phyloP scores from a whole-genome alignment of 768 basidiomycete species.

The Pleurotus sapidus region DNA sequence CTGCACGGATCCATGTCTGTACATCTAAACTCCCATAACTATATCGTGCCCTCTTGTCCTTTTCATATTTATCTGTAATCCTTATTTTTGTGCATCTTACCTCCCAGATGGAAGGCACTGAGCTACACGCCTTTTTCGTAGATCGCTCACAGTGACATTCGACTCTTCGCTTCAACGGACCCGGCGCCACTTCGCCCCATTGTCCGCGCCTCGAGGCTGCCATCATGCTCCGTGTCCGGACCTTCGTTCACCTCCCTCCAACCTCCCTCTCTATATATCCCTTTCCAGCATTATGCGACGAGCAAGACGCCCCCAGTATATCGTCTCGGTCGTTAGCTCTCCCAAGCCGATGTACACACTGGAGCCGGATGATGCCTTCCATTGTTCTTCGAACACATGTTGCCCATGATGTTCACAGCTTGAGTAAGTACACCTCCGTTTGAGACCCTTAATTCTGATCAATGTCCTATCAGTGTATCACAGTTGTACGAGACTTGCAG shows the following conservation, averaged over 20 bases:
- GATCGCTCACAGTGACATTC: too few relatives aligned
- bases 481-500: too few relatives aligned
- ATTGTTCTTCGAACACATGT: background rate
- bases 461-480: background rate
- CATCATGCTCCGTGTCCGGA: background rate
- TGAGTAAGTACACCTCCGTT: background rate
- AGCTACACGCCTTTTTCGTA: too few relatives aligned
- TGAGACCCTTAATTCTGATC: background rate
- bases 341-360: too few relatives aligned
- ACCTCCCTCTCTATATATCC: background rate
- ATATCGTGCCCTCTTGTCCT: background rate
- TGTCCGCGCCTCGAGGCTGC: background rate
- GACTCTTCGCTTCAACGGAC: too few relatives aligned
- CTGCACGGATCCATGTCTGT: constrained; percentile 7
- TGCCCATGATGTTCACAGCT: background rate
- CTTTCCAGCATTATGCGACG: too few relatives aligned
- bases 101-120: background rate
- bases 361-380: too few relatives aligned
- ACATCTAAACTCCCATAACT: background rate
- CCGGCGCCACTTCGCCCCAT: too few relatives aligned
- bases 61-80: background rate
- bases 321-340: too few relatives aligned
- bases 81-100: background rate
- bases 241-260: background rate
- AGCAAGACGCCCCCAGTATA: too few relatives aligned